Percentiles rank a stretch among this genome's conserved stretches.
Conservation (phyloP, 495 filamentous ascomycete genomes). For the Annulohypoxylon stygium region DNA sequence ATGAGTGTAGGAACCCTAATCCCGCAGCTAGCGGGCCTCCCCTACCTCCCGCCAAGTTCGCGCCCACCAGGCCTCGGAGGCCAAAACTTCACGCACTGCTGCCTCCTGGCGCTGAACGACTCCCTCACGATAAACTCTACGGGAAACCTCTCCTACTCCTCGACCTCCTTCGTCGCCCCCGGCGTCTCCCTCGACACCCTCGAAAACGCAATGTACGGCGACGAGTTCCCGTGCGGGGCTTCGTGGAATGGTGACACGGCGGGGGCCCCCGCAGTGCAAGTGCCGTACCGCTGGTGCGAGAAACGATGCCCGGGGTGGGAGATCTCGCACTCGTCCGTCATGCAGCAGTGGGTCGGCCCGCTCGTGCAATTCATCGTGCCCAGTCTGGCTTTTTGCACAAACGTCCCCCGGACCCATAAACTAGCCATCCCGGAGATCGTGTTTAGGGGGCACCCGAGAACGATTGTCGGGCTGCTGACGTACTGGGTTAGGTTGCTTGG, state of each 20-base stretch:
- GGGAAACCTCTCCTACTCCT: conserved; percentile 44
- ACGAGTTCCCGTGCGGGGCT: conserved; percentile 56
- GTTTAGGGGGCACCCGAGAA: conserved; percentile 40
- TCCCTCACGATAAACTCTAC: conserved; percentile 31
- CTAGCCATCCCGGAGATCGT: conserved; percentile 49
- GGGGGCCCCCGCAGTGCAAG: conserved; percentile 50
- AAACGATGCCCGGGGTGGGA: conserved; percentile 45
- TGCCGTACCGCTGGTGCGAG: conserved; percentile 48
- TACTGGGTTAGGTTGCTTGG: conserved; percentile 48
- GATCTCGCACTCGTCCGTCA: conserved; percentile 34
- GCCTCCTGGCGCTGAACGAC: conserved; percentile 45
- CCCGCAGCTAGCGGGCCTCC: conserved; percentile 47
- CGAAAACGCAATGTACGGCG: conserved; percentile 24
- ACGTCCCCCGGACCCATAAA: conserved; percentile 51
- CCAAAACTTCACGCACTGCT: conserved; percentile 51
- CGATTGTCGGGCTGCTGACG: conserved; percentile 36
- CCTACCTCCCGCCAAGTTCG: conserved; percentile 20
- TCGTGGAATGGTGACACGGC: conserved; percentile 46
- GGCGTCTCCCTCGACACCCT: conserved; percentile 31
- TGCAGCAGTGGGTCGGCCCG: conserved; percentile 49
- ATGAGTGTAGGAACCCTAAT: conserved; percentile 43
- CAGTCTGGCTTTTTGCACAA: conserved; percentile 52
- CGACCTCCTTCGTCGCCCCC: conserved; percentile 41
- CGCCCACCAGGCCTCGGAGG: conserved; percentile 38
- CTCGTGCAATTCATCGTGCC: conserved; percentile 53